Evolutionary conservation across 2,329 filamentous ascomycete species (phyloP).

Genomic region (Fusarium sp.): DNA sequence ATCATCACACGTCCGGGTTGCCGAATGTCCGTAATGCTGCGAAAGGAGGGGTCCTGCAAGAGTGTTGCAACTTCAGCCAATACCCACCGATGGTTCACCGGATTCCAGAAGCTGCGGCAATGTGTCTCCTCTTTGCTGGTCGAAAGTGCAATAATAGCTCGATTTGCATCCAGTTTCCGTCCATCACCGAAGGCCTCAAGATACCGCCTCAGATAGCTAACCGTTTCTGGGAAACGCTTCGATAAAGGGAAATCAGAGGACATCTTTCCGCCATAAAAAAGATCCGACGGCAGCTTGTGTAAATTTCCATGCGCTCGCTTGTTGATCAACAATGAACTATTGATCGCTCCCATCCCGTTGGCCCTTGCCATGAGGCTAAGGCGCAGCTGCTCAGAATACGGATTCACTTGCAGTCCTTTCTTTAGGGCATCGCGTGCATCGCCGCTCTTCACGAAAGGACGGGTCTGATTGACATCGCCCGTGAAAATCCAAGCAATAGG

Average conservation of each 20-base stretch:
- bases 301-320: conserved; percentile 55
- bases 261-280: conserved; percentile 59
- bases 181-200: conserved; percentile 46
- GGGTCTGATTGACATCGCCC: conserved; percentile 60
- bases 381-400: conserved; percentile 50
- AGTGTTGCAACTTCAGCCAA: conserved; percentile 50
- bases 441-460: conserved; percentile 55
- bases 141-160: conserved; percentile 52
- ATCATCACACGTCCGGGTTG: conserved; percentile 57
- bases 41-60: conserved; percentile 50
- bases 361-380: conserved; percentile 57
- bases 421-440: conserved; percentile 26
- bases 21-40: conserved; percentile 40
- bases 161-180: conserved; percentile 49
- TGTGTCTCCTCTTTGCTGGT: conserved; percentile 45
- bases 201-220: conserved; percentile 47
- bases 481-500: conserved; percentile 60
- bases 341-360: conserved; percentile 48
- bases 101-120: conserved; percentile 57
- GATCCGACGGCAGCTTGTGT: conserved; percentile 55
- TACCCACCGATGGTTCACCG: conserved; percentile 54
- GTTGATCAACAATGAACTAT: conserved; percentile 53
- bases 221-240: conserved; percentile 46
- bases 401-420: conserved; percentile 48
- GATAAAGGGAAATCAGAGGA: conserved; percentile 45